Evolutionary conservation across 805 yeast genomes (phyloP), one percentile per base, ranked within the genome.

Genomic region (Saccharomycopsis synnaedendra): DNA sequence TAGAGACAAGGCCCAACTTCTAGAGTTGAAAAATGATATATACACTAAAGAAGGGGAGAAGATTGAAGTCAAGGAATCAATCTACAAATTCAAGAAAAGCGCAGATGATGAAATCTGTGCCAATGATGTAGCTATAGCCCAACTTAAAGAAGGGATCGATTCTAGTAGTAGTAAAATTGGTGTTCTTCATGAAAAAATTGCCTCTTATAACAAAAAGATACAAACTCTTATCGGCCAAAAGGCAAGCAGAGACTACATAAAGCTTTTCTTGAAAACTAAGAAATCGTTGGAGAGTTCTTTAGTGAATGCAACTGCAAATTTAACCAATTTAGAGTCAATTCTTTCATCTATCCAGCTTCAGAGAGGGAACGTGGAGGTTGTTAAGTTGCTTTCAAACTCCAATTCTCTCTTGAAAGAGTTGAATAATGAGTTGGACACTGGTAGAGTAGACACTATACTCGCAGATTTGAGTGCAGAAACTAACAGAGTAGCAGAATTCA

Each of bases 381-480:
- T 49, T 27, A 38, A 51, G 31, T 19, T 51, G 5, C 29, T 51
- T 32, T 35, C 30, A 36, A 44, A 41, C 27, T 48, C 54, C 9
- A 50, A 53, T 9, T 28, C 4, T n/a, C 37, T 48, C 6, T 44
- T 53, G 11, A 41, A 45, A 31, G 35, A 48, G 11, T 46, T 53
- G 45, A 52, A 52, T 39, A 50, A 32, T 35, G 48, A 49, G 32
- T 36, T 47, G 30, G 32, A 42, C 37, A 39, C 45, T 31, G 47
- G 45, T 4, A 32, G 50, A 32, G 49, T 52, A 38, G 53, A 50
- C 27, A 19, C 34, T 19, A 39, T 52, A 32, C 37, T 43, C 38
- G 49, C 44, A 10, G 48, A 50, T 34, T 41, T 52, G 7, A 41
- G 43, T 11, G 53, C 42, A 5, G 45, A 50, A 32, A 27, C 30